Evolutionary conservation across 352 stramenopile genomes (phyloP), one percentile per base, ranked within the genome.

Genomic region (Pythium angustatum): DNA sequence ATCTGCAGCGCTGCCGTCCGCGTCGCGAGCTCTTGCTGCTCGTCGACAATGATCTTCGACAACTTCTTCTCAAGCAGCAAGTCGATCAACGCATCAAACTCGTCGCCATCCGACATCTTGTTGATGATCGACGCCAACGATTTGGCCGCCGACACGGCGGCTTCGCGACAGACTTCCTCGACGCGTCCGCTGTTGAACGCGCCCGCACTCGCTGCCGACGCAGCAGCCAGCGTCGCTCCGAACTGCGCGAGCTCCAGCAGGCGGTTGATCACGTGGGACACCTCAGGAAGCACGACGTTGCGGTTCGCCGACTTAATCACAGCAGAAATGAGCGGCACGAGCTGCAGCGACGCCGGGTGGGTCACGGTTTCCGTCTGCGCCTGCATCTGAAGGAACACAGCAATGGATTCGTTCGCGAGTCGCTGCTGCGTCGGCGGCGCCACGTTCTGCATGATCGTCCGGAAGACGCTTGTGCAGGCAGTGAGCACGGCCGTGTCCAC

Each of bases 41-140:
- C 56, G 59, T 87, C 64, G 26, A 74, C 63, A 49, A 93, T 82
- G 33, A 91, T 72, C 45, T 58, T 58, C 3, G 79, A 82, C 44
- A 93, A 77, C 58, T 89, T 92, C 31, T 76, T 69, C 41, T 85
- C 68, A 4, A 95, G 72, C 50, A 95, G 59, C 59, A 89, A 69
- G 28, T 87, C 63, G 47, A 92, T 88, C 12, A 91, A 72, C 28
- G 83, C 72, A 61, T 93, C 79, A 62, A 94, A 91, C 62, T 93
- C 81, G 38, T 81, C 77, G 33, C 85, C 83, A 40, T 95, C 87
- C 30, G 80, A 78, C 79, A 93, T 92, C 53, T 93, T 93, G 79
- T 95, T 95, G 63, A 95, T 78, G 57, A 94, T 91, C 19, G 87
- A 93, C 24, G 83, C 87, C 9, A 95, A 73, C 11, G 87, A 86